Percentiles rank a stretch among this genome's conserved stretches.
phyloP scores from a whole-genome alignment of 257 asterid species.

The Plantago elongata region DNA sequence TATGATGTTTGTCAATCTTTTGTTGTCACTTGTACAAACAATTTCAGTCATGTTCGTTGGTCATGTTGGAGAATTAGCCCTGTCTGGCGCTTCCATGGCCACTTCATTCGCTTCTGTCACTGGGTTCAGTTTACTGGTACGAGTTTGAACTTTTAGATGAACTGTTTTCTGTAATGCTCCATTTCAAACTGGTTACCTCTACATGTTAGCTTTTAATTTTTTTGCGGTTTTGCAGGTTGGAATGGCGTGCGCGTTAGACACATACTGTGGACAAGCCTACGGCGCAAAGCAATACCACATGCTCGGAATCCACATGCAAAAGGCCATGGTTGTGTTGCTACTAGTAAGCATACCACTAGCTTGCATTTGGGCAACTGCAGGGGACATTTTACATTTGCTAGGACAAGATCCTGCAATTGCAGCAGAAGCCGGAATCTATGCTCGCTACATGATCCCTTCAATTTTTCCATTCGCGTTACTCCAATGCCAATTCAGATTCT shows the following conservation, averaged over 20 bases:
- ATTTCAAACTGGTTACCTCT: too few species aligned
- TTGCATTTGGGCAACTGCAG: slow-evolving; percentile 59
- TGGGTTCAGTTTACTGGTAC: slow-evolving; percentile 32
- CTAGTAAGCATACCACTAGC: slow-evolving; percentile 48
- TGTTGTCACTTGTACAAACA: slow-evolving; percentile 21
- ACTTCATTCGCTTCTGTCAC: slow-evolving; percentile 33
- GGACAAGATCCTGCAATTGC: slow-evolving; percentile 68
- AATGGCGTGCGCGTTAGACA: slow-evolving; percentile 61
- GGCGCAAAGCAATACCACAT: slow-evolving; percentile 64
- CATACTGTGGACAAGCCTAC: slow-evolving; percentile 61
- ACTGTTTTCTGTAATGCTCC: not conserved
- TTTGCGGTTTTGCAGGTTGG: slow-evolving; percentile 35
- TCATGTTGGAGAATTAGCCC: slow-evolving; percentile 32
- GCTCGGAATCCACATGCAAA: slow-evolving; percentile 64
- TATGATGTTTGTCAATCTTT: slow-evolving; percentile 22
- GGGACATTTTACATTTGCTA: slow-evolving; percentile 34
- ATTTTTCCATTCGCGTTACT: slow-evolving; percentile 59
- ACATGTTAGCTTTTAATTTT: too few species aligned
- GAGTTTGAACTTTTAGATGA: not conserved
- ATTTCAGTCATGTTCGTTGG: slow-evolving; percentile 39
- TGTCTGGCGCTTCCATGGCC: slow-evolving; percentile 40
- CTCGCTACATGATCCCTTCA: slow-evolving; percentile 48
- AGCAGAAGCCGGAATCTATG: slow-evolving; percentile 55
- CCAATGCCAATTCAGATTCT: slow-evolving; percentile 52
- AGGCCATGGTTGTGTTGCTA: slow-evolving; percentile 58